Percentiles rank a stretch among this genome's conserved stretches.
phyloP scores from a whole-genome alignment of 2,329 filamentous ascomycete genomes.

The Pezicula carpinea region DNA sequence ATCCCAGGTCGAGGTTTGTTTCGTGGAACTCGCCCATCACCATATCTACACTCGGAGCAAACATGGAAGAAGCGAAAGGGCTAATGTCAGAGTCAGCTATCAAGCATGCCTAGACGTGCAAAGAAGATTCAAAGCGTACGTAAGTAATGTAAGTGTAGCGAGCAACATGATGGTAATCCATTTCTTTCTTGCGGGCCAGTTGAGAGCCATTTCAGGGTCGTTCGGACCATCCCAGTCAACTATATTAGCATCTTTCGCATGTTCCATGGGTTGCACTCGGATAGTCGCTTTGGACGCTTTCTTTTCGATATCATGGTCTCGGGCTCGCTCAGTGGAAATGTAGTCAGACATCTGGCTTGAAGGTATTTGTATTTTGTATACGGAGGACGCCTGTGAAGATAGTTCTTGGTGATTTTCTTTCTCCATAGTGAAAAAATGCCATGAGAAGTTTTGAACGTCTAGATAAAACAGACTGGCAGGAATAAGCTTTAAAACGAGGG shows the following conservation, averaged over 20 bases:
- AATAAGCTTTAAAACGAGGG: no score
- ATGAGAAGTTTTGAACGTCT: no score
- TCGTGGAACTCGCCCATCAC: conserved; percentile 41
- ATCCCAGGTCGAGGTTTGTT: conserved; percentile 36
- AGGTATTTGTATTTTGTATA: no score
- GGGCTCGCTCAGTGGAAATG: no score
- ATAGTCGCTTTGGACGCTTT: background rate
- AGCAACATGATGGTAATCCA: conserved; percentile 19
- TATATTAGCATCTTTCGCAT: conserved; percentile 3
- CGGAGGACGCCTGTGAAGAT: no score
- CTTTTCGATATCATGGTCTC: background rate
- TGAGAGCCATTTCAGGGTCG: conserved; percentile 51
- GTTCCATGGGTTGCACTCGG: background rate
- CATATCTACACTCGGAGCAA: conserved; percentile 41
- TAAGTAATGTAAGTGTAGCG: conserved; percentile 22
- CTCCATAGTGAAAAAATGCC: no score
- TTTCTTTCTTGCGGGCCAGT: conserved; percentile 32
- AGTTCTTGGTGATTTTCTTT: no score
- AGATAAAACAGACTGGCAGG: no score
- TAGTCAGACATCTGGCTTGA: no score
- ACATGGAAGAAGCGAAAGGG: conserved; percentile 41
- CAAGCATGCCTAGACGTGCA: background rate
- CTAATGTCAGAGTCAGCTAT: conserved; percentile 3
- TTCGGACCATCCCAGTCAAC: conserved; percentile 53
- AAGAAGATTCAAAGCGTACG: conserved; percentile 1